Percentiles rank a stretch among this genome's conserved stretches.
Conservation (phyloP, 2,329 filamentous ascomycete genomes). For the Stemphylium vesicarium region DNA sequence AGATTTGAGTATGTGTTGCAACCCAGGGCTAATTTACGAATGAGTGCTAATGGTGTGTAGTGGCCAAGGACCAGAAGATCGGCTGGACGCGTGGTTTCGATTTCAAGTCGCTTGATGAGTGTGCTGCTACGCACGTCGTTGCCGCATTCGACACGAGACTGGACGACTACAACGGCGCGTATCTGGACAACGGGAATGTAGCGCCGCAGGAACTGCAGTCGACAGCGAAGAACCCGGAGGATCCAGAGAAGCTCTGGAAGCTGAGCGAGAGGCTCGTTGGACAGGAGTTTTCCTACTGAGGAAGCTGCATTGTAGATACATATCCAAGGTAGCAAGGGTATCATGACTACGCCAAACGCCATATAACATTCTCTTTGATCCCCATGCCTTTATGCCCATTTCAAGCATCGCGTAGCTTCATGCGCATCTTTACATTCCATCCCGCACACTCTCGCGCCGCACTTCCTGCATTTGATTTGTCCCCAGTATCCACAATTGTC, state of each 20-base stretch:
- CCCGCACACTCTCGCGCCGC: constrained; percentile 78
- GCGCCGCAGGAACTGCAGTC: constrained; percentile 17
- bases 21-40: background rate
- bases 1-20: constrained; percentile 18
- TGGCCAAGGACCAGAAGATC: constrained; percentile 24
- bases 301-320: background rate
- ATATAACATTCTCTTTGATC: background rate
- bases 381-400: constrained; percentile 38
- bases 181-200: constrained; percentile 34
- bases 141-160: constrained; percentile 40
- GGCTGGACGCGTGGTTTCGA: constrained; percentile 30
- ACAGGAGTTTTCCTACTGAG: constrained; percentile 35
- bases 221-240: constrained; percentile 27
- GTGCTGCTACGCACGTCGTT: constrained; percentile 39
- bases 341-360: constrained; percentile 11
- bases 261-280: constrained; percentile 43
- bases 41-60: constrained; percentile 7
- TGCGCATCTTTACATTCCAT: constrained; percentile 76
- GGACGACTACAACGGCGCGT: constrained; percentile 33
- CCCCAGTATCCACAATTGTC: constrained; percentile 86
- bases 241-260: constrained; percentile 41
- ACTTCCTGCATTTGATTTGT: constrained; percentile 75
- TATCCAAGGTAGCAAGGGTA: constrained; percentile 14
- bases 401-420: constrained; percentile 67
- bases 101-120: constrained; percentile 36